phyloP scores from a whole-genome alignment of 1,139 yeast genomes.

The Magnusiomyces clavatus region DNA sequence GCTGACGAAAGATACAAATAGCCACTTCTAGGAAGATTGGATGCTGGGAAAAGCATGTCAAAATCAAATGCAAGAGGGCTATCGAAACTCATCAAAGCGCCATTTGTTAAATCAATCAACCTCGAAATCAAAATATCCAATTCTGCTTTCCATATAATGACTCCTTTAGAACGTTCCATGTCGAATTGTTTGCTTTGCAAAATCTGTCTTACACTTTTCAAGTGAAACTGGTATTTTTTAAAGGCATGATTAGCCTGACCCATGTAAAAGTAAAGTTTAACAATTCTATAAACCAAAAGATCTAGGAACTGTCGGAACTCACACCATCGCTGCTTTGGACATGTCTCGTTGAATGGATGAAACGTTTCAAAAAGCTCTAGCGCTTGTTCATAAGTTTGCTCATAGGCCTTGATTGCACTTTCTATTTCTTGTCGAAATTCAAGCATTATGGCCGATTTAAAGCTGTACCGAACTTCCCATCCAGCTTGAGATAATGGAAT shows the following conservation, averaged over 20 bases:
- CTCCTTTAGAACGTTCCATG: slow-evolving; percentile 23
- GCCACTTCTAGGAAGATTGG: slow-evolving; percentile 42
- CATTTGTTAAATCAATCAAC: slow-evolving; percentile 42
- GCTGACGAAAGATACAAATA: slow-evolving; percentile 38
- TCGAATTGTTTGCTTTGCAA: slow-evolving; percentile 20
- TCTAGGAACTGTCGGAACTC: slow-evolving; percentile 49
- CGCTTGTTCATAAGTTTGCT: slow-evolving; percentile 42
- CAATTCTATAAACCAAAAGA: slow-evolving; percentile 53
- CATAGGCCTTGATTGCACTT: slow-evolving; percentile 40
- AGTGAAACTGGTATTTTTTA: slow-evolving; percentile 57
- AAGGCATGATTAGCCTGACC: slow-evolving; percentile 54
- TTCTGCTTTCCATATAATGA: slow-evolving; percentile 34
- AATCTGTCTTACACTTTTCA: slow-evolving; percentile 39
- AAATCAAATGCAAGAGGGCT: slow-evolving; percentile 29
- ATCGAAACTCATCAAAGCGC: slow-evolving; percentile 36
- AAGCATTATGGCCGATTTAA: slow-evolving; percentile 42
- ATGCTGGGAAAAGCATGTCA: slow-evolving; percentile 25
- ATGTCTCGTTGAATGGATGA: slow-evolving; percentile 15
- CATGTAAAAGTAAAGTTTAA: slow-evolving; percentile 52
- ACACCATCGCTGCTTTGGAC: slow-evolving; percentile 31
- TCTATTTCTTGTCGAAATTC: slow-evolving; percentile 43
- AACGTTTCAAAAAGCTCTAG: slow-evolving; percentile 34
- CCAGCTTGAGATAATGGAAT: slow-evolving; percentile 30
- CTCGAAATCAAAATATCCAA: slow-evolving; percentile 53
- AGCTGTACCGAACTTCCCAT: slow-evolving; percentile 44